These are phyloP conservation scores for Cryomyces antarcticus DNA, from an alignment of 495 filamentous ascomycete genomes.

Conservation along the genomic window DNA sequence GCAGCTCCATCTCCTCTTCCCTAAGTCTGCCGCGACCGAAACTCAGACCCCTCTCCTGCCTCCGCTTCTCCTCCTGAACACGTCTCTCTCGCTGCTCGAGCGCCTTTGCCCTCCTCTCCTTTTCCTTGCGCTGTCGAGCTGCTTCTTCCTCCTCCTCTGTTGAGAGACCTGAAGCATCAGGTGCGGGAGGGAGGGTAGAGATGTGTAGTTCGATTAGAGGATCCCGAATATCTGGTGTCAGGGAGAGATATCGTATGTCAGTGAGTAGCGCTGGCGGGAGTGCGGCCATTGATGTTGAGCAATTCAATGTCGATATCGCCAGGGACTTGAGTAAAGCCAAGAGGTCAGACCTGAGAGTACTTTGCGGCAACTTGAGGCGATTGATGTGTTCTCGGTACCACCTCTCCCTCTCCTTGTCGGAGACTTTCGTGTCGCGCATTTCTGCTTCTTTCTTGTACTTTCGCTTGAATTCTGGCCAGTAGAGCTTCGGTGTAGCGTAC, in stretches of 20 bases:
- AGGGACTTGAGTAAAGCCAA: slow-evolving; percentile 51
- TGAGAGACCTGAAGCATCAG: slow-evolving; percentile 27
- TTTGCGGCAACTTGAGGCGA: slow-evolving; percentile 53
- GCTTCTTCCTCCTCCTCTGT: slow-evolving; percentile 39
- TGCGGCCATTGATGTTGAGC: slow-evolving; percentile 35
- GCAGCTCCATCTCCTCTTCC: slow-evolving; percentile 61
- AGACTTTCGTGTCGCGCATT: slow-evolving; percentile 57
- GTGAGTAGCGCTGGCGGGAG: slow-evolving; percentile 50
- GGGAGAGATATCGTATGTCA: slow-evolving; percentile 66
- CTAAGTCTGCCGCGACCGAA: slow-evolving; percentile 44
- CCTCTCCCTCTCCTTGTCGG: slow-evolving; percentile 80
- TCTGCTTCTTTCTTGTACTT: slow-evolving; percentile 65
- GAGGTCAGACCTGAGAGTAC: slow-evolving; percentile 59
- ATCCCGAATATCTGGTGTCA: slow-evolving; percentile 47
- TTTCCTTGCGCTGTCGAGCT: slow-evolving; percentile 39
- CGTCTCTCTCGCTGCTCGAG: slow-evolving; percentile 50
- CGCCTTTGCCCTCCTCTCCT: slow-evolving; percentile 50
- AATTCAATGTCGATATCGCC: slow-evolving; percentile 44
- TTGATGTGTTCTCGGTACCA: slow-evolving; percentile 75
- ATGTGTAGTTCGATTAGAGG: slow-evolving; percentile 59
- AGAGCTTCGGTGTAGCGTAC: slow-evolving; percentile 70
- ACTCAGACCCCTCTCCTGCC: slow-evolving; percentile 41
- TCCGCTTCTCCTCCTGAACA: slow-evolving; percentile 55
- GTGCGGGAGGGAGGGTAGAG: slow-evolving; percentile 45
- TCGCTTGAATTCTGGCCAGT: slow-evolving; percentile 89